Conservation (phyloP, 2,329 filamentous ascomycete species). For the Cladorrhinum sp. region DNA sequence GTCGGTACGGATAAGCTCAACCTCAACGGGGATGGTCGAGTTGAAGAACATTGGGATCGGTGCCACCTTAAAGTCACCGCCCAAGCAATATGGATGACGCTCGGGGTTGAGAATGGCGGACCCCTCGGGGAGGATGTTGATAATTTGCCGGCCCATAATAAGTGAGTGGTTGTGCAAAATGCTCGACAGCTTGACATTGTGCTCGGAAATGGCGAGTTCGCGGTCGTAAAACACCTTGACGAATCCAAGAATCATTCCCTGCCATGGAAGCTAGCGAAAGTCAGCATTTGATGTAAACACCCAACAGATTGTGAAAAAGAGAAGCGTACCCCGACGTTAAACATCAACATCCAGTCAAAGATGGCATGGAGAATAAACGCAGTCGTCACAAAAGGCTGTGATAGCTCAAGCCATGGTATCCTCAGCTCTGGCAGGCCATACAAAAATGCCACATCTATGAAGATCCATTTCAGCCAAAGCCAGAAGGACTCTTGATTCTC, state of each 20-base stretch:
- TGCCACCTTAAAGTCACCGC: conserved; percentile 56
- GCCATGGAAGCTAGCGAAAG: conserved; percentile 61
- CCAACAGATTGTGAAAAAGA: neutral
- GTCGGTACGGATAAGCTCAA: conserved; percentile 86
- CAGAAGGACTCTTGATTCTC: conserved; percentile 84
- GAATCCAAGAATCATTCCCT: conserved; percentile 68
- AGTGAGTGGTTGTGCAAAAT: conserved; percentile 90
- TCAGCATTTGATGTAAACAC: conserved; percentile 6
- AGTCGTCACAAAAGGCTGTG: conserved; percentile 66
- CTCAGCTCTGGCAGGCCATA: conserved; percentile 82
- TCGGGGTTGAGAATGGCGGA: conserved; percentile 87
- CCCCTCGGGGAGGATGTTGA: conserved; percentile 95
- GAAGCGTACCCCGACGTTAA: conserved; percentile 69
- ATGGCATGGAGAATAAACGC: conserved; percentile 70
- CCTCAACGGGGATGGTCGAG: conserved; percentile 81
- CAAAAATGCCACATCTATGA: conserved; percentile 80
- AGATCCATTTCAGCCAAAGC: conserved; percentile 90
- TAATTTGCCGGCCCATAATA: conserved; percentile 93
- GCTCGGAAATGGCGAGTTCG: conserved; percentile 90
- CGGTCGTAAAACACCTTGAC: conserved; percentile 85
- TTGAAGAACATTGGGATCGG: conserved; percentile 87
- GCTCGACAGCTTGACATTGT: conserved; percentile 80
- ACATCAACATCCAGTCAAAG: conserved; percentile 86
- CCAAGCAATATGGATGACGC: conserved; percentile 76
- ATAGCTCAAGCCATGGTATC: conserved; percentile 96